phyloP scores from a whole-genome alignment of 352 stramenopile genomes.

The Elongisporangium senticosum region DNA sequence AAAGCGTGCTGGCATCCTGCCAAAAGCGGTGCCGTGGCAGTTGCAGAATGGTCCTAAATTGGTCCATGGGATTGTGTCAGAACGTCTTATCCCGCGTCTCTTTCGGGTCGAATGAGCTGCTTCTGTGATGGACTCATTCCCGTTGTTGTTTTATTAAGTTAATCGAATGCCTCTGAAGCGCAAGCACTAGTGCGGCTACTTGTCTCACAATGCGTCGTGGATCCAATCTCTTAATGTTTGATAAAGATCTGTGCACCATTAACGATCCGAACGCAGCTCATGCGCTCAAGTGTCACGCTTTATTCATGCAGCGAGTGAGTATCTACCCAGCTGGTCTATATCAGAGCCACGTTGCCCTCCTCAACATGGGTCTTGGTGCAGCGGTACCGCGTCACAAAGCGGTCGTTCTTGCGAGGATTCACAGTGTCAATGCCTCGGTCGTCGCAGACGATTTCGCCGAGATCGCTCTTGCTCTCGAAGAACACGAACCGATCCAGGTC shows the following conservation, averaged over 20 bases:
- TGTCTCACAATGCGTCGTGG: too few relatives aligned
- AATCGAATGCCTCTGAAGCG: background rate
- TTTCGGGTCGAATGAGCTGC: too few relatives aligned
- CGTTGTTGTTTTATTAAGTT: conserved; percentile 1
- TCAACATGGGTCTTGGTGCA: conserved; percentile 52
- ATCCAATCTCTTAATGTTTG: too few relatives aligned
- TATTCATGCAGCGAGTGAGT: background rate
- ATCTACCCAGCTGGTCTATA: conserved; percentile 9
- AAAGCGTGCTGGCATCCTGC: background rate
- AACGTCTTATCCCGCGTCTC: too few relatives aligned
- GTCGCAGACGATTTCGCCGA: conserved; percentile 60
- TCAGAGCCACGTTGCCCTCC: conserved; percentile 46
- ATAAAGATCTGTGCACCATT: too few relatives aligned
- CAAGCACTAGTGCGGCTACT: background rate
- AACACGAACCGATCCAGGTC: conserved; percentile 82
- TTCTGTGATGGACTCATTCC: background rate
- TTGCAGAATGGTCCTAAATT: background rate
- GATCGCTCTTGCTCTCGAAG: conserved; percentile 54
- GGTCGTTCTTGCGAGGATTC: conserved; percentile 48
- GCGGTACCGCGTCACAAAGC: conserved; percentile 72
- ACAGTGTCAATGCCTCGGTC: conserved; percentile 66
- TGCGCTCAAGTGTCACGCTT: background rate
- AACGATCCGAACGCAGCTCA: too few relatives aligned
- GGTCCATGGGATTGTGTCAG: background rate
- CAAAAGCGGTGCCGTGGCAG: background rate